These are phyloP conservation scores for Diutina mesorugosa DNA, from an alignment of 1,139 yeast species.

Conservation along the genomic window DNA sequence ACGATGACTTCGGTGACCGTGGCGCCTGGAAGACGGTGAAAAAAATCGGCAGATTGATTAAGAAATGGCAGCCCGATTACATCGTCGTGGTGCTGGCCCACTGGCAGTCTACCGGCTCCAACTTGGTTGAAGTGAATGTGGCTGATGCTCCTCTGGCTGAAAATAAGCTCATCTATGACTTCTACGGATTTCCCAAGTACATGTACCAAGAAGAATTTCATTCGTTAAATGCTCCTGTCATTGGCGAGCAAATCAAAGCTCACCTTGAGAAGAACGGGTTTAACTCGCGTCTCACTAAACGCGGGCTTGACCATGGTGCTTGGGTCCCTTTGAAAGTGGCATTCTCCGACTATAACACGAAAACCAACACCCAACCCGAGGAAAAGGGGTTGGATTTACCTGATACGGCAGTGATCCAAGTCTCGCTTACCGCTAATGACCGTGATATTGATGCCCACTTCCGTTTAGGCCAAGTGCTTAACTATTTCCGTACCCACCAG, in stretches of 20 bases:
- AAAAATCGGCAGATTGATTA: constrained; percentile 38
- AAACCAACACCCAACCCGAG: constrained; percentile 1
- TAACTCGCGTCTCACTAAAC: constrained; percentile 23
- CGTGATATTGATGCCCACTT: constrained; percentile 34
- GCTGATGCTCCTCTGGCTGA: constrained; percentile 13
- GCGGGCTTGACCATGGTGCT: constrained; percentile 74
- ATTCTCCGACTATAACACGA: constrained; percentile 29
- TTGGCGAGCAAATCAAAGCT: constrained; percentile 33
- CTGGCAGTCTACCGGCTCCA: constrained; percentile 43
- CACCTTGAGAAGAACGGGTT: constrained; percentile 32
- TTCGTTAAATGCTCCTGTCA: constrained; percentile 22
- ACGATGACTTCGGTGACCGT: constrained; percentile 28
- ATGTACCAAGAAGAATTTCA: constrained; percentile 55
- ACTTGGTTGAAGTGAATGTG: constrained; percentile 35
- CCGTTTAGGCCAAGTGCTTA: constrained; percentile 42
- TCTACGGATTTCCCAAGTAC: constrained; percentile 53
- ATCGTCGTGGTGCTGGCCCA: constrained; percentile 62
- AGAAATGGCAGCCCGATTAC: constrained; percentile 46
- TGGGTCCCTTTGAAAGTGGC: constrained; percentile 76
- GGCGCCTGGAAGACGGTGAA: constrained; percentile 49
- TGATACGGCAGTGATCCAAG: constrained; percentile 36
- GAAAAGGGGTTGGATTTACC: constrained; percentile 32
- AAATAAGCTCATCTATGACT: constrained; percentile 50
- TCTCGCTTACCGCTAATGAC: constrained; percentile 42
- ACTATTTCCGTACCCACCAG: constrained; percentile 33